Conservation (phyloP, 768 basidiomycete genomes). For the Kwoniella dejecticola region DNA sequence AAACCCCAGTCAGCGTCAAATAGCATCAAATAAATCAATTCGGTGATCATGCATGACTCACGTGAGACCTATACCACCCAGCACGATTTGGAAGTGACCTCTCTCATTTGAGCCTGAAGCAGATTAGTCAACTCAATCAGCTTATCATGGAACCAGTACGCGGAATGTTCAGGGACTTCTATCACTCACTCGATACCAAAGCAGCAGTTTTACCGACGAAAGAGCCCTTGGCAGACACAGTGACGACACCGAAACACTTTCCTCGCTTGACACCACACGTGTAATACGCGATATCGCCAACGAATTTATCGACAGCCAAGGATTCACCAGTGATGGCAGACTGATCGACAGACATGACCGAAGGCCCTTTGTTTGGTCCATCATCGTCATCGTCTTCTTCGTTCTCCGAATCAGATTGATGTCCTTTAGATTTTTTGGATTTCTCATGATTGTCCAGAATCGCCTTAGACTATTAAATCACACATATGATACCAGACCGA, state of each 20-base stretch:
- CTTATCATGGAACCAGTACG: not conserved
- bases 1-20: too few species aligned
- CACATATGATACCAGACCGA: too few species aligned
- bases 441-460: slow-evolving; percentile 49
- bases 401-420: slow-evolving; percentile 31
- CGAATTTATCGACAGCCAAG: slow-evolving; percentile 60
- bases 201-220: slow-evolving; percentile 61
- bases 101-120: slow-evolving; percentile 52
- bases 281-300: slow-evolving; percentile 59
- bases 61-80: slow-evolving; percentile 58
- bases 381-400: slow-evolving; percentile 50
- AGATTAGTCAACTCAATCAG: not conserved
- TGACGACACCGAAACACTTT: slow-evolving; percentile 56
- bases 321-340: slow-evolving; percentile 61
- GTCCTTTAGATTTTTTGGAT: slow-evolving; percentile 28
- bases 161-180: too few species aligned
- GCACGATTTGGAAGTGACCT: slow-evolving; percentile 61
- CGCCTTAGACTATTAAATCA: slow-evolving; percentile 49
- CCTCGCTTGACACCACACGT: slow-evolving; percentile 54
- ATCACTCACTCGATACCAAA: slow-evolving; percentile 56
- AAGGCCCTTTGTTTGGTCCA: slow-evolving; percentile 58
- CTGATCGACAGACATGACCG: slow-evolving; percentile 59
- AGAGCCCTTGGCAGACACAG: slow-evolving; percentile 56
- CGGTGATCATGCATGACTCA: slow-evolving; percentile 5
- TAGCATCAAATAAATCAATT: not conserved